Evolutionary conservation across 2,329 filamentous ascomycete species (phyloP).

Genomic region (Fonsecaea erecta): DNA sequence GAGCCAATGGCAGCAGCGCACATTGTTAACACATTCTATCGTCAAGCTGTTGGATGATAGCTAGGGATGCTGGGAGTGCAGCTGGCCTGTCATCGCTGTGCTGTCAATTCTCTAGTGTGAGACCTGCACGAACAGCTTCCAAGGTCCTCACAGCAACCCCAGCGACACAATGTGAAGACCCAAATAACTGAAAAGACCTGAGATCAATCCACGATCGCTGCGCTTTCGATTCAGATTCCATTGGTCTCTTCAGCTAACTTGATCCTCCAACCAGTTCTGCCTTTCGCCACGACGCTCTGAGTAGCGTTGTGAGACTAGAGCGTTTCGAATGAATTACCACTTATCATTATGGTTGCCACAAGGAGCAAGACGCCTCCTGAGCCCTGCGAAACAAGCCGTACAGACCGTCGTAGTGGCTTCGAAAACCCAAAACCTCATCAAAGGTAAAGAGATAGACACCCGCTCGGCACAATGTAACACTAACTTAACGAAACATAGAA

Average conservation of each 20-base stretch:
- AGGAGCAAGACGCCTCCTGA: conserved; percentile 22
- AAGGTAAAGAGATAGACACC: conserved; percentile 10
- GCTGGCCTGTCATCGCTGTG: not conserved
- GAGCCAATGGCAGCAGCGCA: conserved; percentile 37
- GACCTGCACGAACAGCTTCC: conserved; percentile 6
- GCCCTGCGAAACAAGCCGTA: conserved; percentile 26
- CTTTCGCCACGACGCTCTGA: not conserved
- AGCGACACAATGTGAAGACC: conserved; percentile 33
- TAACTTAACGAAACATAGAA: conserved; percentile 15
- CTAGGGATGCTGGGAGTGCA: conserved; percentile 23
- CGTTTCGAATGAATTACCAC: not conserved
- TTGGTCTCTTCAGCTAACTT: not conserved
- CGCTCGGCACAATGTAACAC: not conserved
- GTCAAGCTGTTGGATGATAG: not conserved
- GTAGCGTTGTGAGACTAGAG: not conserved
- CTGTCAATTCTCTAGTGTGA: not conserved
- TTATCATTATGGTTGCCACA: not conserved
- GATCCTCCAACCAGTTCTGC: not conserved
- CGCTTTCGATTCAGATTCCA: not conserved
- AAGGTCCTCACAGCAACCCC: conserved; percentile 16
- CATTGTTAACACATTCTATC: conserved; percentile 14
- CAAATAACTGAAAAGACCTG: conserved; percentile 35
- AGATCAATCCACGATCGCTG: conserved; percentile 3
- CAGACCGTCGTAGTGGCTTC: conserved; percentile 30
- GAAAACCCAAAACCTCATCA: conserved; percentile 29